Evolutionary conservation across 2,329 filamentous ascomycete genomes (phyloP), one percentile per base, ranked within the genome.

Genomic region (Tolypocladium paradoxum): DNA sequence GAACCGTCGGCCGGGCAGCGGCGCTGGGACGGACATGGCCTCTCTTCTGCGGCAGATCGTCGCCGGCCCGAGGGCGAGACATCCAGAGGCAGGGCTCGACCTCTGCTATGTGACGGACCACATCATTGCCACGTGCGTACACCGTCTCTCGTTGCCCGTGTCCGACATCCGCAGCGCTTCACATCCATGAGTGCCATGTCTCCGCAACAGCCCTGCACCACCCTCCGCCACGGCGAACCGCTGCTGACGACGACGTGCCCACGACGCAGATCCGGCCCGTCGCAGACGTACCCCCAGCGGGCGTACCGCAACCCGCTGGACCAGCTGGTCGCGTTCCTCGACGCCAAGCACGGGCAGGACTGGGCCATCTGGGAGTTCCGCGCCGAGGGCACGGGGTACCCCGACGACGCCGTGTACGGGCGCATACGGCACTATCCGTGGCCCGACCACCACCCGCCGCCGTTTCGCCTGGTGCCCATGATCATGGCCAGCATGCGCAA

Each of bases 311-410:
- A 96, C 65, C 92, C 92, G 0, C 84, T 96, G 49, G 86, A 95
- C 64, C 81, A 85, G 38, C 82, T 99, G 24, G 89, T 97, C 55
- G 80, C 82, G 58, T 99, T 92, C 67, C 84, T 99, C 57, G 90
- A 97, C 70, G 74, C 78, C 46, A 89, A 90, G 63, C 93, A 99
- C 70, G 85, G 80, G 31, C 73, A 83, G 29, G 75, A 93, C 57
- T 99, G 93, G 93, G 84, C 87, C 3, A 96, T 99, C 63, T 99
- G 92, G 90, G 93, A 99, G 71, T 99, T 99, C 62, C 85, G 93
- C 47, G 93, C 90, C 36, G 93, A 99, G 68, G 93, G 93, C 6
- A 96, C 93, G 0, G 93, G 93, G 1, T 99, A 99, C 64, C 90
- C 90, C 0, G 93, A 99, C 65, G 81, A 84, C 20, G 88, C 91